Evolutionary conservation across 345 rosid genomes (phyloP), one percentile per base, ranked within the genome.

Genomic region (Lepidium sativum): DNA sequence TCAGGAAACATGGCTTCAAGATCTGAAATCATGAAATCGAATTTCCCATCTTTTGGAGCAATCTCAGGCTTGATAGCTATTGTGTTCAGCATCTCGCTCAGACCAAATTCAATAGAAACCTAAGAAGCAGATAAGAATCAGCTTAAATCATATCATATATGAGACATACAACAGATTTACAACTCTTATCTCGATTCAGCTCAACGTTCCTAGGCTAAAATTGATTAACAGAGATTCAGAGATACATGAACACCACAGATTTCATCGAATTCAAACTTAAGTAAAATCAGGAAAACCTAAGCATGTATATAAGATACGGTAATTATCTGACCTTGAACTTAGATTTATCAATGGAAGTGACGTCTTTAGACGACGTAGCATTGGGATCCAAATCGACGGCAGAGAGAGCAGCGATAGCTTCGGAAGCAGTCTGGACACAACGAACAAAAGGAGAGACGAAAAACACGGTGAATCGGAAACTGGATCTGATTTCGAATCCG

Each of bases 381-480:
- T 54, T 47, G 44, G 77, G 68, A 5, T 55, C 69, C 17, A 71
- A 63, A 15, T 72, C 79, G 38, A 65, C 71, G 64, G 86, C 78
- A 48, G 80, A 80, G 45, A 85, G 87, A 33, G 86, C 86, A 8
- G 78, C 50, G 41, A 78, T 45, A 4, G 65, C 91, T 69, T 82
- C 73, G 9, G 72, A 67, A 52, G 96, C 98, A 0, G 97, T 92
- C 80, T 89, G 84, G 25, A 92, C 33, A 54, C 98, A 86, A 5
- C 97, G 94, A 74, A 81, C 67, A 59, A 92, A 92, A 1, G 97
- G 96, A 14, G 97, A 92, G 40, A 86, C 87, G 34, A 87, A 72
- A 72, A 27, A 87, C 78, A 5, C 98, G 82, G 53, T 92, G 85
- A 78, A 92, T 87, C 12, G 86, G 89, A 50, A 77, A 86, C 9